Evolutionary conservation across 306 rosid genomes (phyloP), one percentile per base, ranked within the genome.

Genomic region (Citrullus amarus): DNA sequence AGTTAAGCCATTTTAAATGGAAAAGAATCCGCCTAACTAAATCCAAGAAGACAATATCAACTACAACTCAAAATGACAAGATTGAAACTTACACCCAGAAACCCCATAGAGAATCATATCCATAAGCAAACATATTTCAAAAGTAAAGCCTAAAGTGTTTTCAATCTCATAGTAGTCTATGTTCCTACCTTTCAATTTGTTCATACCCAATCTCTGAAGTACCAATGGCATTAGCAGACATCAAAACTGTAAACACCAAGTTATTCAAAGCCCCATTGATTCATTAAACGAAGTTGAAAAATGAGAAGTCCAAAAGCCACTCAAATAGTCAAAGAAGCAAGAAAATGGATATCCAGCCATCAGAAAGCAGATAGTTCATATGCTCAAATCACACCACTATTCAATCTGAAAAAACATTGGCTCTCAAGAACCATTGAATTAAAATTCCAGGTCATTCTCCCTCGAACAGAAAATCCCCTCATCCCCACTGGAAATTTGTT

Each of bases 1-100:
- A 82, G 81, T 83, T 85, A 81, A 86, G 38, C 58, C 63, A 32
- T 46, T 74, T 62, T 68, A 46, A 78, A 78, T 30, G n/a, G 75
- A 63, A 78, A 78, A 78, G 43, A 48, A 63, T 57, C 68, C 68
- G 22, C 62, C 61, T 74, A 74, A 72, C 77, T 72, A 72, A 72
- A 72, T 71, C 39, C 43, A 51, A 46, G 15, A 71, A 71, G 39
- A 22, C 11, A 11, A 51, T 22, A 51, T 46, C 41, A 71, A 71
- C 43, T 9, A 38, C 74, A 18, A 8, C 74, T 53, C 48, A 50
- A 12, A 28, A 71, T 25, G 77, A 71, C 59, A 72, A 72, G 77
- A 48, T 46, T 25, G n/a, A 22, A 70, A 70, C 57, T 2, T 18
- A n/a, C 50, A 66, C 17, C 73, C 73, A 66, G 51, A 66, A 70